Conservation (phyloP, 345 rosid species). For the Geranium brycei region DNA sequence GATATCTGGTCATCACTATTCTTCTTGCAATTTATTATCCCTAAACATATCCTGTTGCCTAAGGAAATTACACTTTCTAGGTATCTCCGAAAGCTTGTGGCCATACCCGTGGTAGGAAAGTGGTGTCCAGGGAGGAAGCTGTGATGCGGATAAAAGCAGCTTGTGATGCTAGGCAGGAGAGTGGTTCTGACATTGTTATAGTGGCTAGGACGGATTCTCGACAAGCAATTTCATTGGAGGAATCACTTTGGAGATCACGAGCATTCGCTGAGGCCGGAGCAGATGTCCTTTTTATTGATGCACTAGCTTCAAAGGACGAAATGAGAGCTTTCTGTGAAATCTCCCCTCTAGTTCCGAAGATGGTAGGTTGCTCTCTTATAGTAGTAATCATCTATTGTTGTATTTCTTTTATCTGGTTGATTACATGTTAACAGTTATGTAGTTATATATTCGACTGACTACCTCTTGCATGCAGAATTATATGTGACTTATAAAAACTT, state of each 20-base stretch:
- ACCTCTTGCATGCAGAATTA: not conserved
- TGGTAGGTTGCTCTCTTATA: slow-evolving; percentile 32
- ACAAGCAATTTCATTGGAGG: slow-evolving; percentile 69
- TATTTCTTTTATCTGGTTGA: not conserved
- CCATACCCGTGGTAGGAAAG: slow-evolving; percentile 54
- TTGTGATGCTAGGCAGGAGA: slow-evolving; percentile 69
- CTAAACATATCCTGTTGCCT: slow-evolving; percentile 10
- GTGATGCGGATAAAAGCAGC: slow-evolving; percentile 76
- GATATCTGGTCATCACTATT: not conserved
- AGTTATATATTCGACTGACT: not conserved
- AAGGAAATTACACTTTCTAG: slow-evolving; percentile 21
- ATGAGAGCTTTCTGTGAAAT: slow-evolving; percentile 84
- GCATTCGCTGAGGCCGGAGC: slow-evolving; percentile 95
- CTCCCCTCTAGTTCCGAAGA: slow-evolving; percentile 65
- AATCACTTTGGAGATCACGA: slow-evolving; percentile 68
- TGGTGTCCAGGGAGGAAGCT: slow-evolving; percentile 80
- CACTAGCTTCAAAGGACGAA: slow-evolving; percentile 74
- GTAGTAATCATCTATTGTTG: slow-evolving; percentile 1
- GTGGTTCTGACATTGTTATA: slow-evolving; percentile 65
- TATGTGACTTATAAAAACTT: slow-evolving; percentile 9
- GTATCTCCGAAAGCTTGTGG: slow-evolving; percentile 76
- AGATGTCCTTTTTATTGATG: slow-evolving; percentile 72
- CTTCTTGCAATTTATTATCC: not conserved
- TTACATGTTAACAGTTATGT: no score
- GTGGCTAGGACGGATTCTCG: slow-evolving; percentile 78